Evolutionary conservation across 805 yeast species (phyloP).

Genomic region (Pichia kluyveri): DNA sequence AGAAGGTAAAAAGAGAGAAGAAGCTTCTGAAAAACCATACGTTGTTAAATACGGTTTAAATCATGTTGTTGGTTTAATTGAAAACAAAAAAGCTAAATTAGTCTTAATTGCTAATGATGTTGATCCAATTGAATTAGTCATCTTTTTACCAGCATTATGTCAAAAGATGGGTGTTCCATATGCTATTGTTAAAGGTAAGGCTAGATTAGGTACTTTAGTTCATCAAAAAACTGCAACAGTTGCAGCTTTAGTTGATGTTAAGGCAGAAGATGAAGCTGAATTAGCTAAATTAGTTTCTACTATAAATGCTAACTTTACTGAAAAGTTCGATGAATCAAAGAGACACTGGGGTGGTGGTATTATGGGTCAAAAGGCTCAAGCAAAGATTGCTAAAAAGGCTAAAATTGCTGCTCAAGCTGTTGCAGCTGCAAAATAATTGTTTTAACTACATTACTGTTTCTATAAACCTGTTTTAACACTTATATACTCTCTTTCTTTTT

Average conservation of each 20-base stretch:
- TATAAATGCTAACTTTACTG: conserved; percentile 85
- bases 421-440: conserved; percentile 46
- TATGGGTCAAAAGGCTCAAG: conserved; percentile 90
- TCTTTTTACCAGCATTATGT: conserved; percentile 97
- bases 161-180: conserved; percentile 99
- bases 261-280: conserved; percentile 89
- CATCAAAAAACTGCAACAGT: conserved; percentile 97
- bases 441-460: neutral
- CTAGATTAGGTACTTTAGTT: conserved; percentile 94
- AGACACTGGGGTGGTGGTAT: conserved; percentile 99
- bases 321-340: conserved; percentile 91
- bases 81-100: conserved; percentile 97
- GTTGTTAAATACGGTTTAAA: conserved; percentile 97
- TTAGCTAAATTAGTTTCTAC: conserved; percentile 89
- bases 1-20: conserved; percentile 95
- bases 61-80: conserved; percentile 95
- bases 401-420: conserved; percentile 40
- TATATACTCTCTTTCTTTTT: neutral
- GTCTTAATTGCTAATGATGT: conserved; percentile 98
- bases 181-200: conserved; percentile 97
- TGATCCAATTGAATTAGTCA: conserved; percentile 96
- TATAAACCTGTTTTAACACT: neutral
- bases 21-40: conserved; percentile 93
- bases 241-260: conserved; percentile 94
- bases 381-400: conserved; percentile 70